Conservation (phyloP, 192 early-diverging fungal genomes). For the Coemansia aciculifera region DNA sequence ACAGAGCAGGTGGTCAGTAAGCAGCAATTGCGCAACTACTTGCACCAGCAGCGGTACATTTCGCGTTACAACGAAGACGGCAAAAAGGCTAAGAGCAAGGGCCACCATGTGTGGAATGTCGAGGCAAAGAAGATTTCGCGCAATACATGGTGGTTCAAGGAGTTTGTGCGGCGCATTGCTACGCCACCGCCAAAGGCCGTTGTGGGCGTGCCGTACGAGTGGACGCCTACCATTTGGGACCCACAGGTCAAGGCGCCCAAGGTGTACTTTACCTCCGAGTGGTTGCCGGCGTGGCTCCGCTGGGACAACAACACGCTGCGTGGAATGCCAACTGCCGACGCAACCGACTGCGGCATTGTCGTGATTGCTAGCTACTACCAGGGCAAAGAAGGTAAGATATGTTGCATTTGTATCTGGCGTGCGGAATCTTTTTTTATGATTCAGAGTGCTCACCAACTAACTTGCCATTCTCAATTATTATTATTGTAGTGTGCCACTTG, state of each 20-base stretch:
- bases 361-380: constrained; percentile 69
- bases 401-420: neutral
- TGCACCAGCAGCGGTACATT: constrained; percentile 75
- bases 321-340: constrained; percentile 62
- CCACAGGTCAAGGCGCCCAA: constrained; percentile 74
- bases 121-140: constrained; percentile 71
- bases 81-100: constrained; percentile 77
- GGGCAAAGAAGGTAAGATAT: constrained; percentile 47
- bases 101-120: constrained; percentile 79
- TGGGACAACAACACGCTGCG: constrained; percentile 73
- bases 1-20: constrained; percentile 65
- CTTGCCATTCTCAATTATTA: neutral
- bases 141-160: constrained; percentile 70
- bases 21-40: constrained; percentile 69
- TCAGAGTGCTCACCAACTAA: neutral
- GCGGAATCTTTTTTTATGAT: neutral
- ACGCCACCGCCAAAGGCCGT: constrained; percentile 66
- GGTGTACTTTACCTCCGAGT: constrained; percentile 68
- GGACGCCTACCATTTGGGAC: constrained; percentile 72
- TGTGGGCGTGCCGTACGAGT: constrained; percentile 64
- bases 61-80: constrained; percentile 81
- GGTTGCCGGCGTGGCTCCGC: constrained; percentile 70
- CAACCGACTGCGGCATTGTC: constrained; percentile 60
- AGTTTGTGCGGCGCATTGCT: constrained; percentile 69
- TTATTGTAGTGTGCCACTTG: constrained; percentile 40